Conservation (phyloP, 2,329 filamentous ascomycete genomes). For the Lecanicillium sp. region DNA sequence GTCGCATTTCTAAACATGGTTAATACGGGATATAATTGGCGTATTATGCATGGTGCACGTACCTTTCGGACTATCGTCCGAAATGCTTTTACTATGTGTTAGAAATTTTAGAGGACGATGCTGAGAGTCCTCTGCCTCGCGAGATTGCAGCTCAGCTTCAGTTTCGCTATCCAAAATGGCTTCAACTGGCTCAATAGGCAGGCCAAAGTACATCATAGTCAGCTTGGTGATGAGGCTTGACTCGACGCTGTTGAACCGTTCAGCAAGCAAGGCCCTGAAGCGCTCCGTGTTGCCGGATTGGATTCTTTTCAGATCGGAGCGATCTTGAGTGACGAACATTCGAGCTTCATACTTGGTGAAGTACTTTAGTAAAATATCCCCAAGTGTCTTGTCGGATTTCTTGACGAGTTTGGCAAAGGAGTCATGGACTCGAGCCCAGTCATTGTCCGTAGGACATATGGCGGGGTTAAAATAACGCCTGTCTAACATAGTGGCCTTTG, state of each 20-base stretch:
- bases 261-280: constrained; percentile 21
- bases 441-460: constrained; percentile 15
- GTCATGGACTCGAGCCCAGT: constrained; percentile 18
- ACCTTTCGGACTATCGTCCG: no score
- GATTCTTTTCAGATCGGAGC: constrained; percentile 18
- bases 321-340: constrained; percentile 20
- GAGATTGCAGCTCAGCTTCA: background rate
- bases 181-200: constrained; percentile 31
- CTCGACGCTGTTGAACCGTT: constrained; percentile 20
- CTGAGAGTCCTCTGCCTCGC: background rate
- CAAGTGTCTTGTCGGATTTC: constrained; percentile 14
- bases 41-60: no score
- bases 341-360: constrained; percentile 27
- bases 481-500: background rate
- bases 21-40: no score
- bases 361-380: constrained; percentile 21
- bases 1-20: no score
- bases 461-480: constrained; percentile 13
- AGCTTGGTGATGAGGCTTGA: constrained; percentile 30
- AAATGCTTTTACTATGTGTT: background rate
- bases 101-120: background rate
- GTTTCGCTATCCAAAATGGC: constrained; percentile 14
- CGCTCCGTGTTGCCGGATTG: constrained; percentile 22
- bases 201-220: constrained; percentile 37
- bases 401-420: constrained; percentile 21